Percentiles rank a stretch among this genome's conserved stretches.
phyloP scores from a whole-genome alignment of 108 stramenopile species.

The Phaeodactylum tricornutum region DNA sequence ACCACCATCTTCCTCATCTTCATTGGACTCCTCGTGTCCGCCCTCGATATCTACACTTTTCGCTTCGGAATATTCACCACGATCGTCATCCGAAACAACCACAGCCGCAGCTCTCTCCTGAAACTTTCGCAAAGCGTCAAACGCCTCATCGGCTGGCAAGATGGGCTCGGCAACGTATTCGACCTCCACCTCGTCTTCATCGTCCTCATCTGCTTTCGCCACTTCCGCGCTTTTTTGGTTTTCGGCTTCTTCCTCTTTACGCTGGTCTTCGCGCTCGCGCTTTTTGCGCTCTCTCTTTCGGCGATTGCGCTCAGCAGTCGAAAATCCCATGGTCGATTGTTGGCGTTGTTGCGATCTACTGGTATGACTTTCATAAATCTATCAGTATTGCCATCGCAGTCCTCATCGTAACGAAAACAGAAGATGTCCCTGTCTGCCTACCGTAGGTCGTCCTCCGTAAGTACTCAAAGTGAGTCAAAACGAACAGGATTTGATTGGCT shows the following conservation, averaged over 20 bases:
- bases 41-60: neutral
- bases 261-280: conserved; percentile 24
- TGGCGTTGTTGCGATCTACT: no score
- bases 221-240: neutral
- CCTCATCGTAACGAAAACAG: no score
- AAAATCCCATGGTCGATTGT: conserved; percentile 38
- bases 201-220: conserved; percentile 1
- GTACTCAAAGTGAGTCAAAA: no score
- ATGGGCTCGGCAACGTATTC: conserved; percentile 66
- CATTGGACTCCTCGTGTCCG: neutral
- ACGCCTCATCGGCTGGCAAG: neutral
- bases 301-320: conserved; percentile 67
- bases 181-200: conserved; percentile 50
- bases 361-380: no score
- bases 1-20: conserved; percentile 1
- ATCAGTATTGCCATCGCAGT: no score
- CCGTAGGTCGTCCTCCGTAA: no score
- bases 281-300: conserved; percentile 86
- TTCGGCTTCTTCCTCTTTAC: conserved; percentile 8
- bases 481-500: no score
- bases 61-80: neutral
- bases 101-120: conserved; percentile 9
- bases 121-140: conserved; percentile 34
- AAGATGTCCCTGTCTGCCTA: no score
- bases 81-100: neutral